Evolutionary conservation across 176 grass and related monocot genomes (phyloP).

Genomic region (Coix lacrymajobi): DNA sequence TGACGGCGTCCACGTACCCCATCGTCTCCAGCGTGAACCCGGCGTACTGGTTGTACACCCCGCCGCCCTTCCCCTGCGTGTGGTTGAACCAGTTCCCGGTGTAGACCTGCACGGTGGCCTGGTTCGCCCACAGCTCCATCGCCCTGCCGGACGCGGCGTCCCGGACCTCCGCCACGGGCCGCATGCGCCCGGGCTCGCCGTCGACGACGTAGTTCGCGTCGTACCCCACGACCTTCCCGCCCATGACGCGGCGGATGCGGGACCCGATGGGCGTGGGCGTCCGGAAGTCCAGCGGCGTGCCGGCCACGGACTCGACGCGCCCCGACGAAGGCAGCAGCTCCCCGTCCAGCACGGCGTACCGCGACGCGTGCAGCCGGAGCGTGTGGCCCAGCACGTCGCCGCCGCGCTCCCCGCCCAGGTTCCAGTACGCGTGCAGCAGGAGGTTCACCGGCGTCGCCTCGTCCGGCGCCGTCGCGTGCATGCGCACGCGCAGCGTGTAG

Average conservation of each 20-base stretch:
- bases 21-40: slow-evolving; percentile 64
- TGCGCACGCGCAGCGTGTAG: slow-evolving; percentile 48
- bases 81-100: slow-evolving; percentile 51
- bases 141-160: slow-evolving; percentile 42
- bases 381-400: slow-evolving; percentile 60
- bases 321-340: slow-evolving; percentile 65
- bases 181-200: neutral
- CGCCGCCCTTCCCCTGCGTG: slow-evolving; percentile 53
- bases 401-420: slow-evolving; percentile 58
- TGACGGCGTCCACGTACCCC: slow-evolving; percentile 75
- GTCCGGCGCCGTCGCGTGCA: slow-evolving; percentile 45
- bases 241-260: slow-evolving; percentile 42
- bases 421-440: slow-evolving; percentile 66
- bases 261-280: slow-evolving; percentile 37
- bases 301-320: slow-evolving; percentile 29
- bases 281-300: slow-evolving; percentile 69
- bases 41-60: slow-evolving; percentile 36
- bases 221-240: slow-evolving; percentile 45
- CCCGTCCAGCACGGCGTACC: slow-evolving; percentile 33
- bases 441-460: slow-evolving; percentile 81
- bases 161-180: slow-evolving; percentile 41
- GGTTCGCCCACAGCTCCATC: slow-evolving; percentile 78
- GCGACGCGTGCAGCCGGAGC: slow-evolving; percentile 58
- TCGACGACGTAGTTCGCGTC: slow-evolving; percentile 67
- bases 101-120: slow-evolving; percentile 74